Evolutionary conservation across 2,329 filamentous ascomycete genomes (phyloP), one percentile per base, ranked within the genome.

Genomic region (Lachnellula hyalina): DNA sequence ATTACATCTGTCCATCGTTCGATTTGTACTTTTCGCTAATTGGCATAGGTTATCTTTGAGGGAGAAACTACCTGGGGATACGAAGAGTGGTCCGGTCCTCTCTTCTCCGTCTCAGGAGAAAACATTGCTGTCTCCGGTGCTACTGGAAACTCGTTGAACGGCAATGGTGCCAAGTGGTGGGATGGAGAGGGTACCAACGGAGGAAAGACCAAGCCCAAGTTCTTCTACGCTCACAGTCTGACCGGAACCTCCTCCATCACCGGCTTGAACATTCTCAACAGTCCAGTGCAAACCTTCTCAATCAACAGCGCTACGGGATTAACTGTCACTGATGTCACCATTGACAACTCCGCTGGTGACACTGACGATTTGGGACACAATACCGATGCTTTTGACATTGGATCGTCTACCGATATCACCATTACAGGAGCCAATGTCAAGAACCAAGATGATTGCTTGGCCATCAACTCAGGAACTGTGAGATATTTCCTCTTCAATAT

Each of bases 21-120:
- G 34, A 7, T 28, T 15, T 21, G 4, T 40, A 2, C 53, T 60
- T 60, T 15, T 56, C 23, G 47, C 9, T 40, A 28, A 28, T 11
- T 17, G 17, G 9, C 36, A 23, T 75, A 69, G 53, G 76, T 87
- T 58, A 80, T 79, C 62, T 88, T 88, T 70, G 69, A 81, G 54
- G 86, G 85, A 44, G 80, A 75, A 14, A 88, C 85, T n/a, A 82
- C 79, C 52, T 89, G 85, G 64, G 84, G 75, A 19, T 87, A 86
- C 71, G 73, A 81, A 59, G 79, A 85, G 63, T 88, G 84, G 85
- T 67, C 68, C 1, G 85, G 85, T 0, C 85, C 85, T 45, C 74
- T 89, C 14, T 76, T 89, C 62, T 76, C 62, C 11, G 54, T 68
- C 32, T 65, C 62, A 11, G 66, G 65, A 49, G 54, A 55, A 7